Conservation (phyloP, 805 yeast genomes). For the Yamadazyma phyllophila region DNA sequence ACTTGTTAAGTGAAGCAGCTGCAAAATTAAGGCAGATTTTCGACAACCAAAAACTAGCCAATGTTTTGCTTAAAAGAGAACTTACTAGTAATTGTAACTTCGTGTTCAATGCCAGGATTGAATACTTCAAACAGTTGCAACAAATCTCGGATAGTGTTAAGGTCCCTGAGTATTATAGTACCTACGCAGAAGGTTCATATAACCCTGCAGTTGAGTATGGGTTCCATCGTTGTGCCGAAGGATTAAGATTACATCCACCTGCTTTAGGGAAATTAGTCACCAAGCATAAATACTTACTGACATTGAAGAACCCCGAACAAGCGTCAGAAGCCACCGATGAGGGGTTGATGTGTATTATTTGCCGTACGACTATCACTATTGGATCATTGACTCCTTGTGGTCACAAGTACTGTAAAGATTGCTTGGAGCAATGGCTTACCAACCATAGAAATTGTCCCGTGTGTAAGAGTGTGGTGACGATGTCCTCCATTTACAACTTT, state of each 20-base stretch:
- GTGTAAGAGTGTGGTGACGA: constrained; percentile 58
- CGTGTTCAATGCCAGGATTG: constrained; percentile 75
- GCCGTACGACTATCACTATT: constrained; percentile 63
- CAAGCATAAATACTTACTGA: constrained; percentile 32
- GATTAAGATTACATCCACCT: constrained; percentile 2
- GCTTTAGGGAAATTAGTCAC: constrained; percentile 31
- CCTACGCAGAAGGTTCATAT: not conserved
- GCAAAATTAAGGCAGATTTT: constrained; percentile 27
- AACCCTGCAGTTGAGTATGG: constrained; percentile 18
- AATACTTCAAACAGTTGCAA: constrained; percentile 82
- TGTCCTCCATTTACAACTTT: constrained; percentile 63
- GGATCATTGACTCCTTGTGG: constrained; percentile 92
- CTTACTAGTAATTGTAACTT: constrained; percentile 53
- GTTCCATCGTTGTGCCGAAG: constrained; percentile 3
- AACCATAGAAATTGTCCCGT: constrained; percentile 68
- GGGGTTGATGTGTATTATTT: constrained; percentile 67
- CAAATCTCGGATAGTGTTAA: constrained; percentile 80
- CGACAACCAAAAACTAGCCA: constrained; percentile 44
- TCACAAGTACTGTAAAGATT: constrained; percentile 82
- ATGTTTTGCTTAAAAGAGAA: constrained; percentile 44
- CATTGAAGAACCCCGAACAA: constrained; percentile 6
- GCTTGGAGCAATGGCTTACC: constrained; percentile 72
- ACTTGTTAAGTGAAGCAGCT: constrained; percentile 20
- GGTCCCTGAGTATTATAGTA: constrained; percentile 21
- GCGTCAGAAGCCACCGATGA: constrained; percentile 23